phyloP scores from a whole-genome alignment of 2,329 filamentous ascomycete genomes.

The Pyrenophora tritici-repentis region DNA sequence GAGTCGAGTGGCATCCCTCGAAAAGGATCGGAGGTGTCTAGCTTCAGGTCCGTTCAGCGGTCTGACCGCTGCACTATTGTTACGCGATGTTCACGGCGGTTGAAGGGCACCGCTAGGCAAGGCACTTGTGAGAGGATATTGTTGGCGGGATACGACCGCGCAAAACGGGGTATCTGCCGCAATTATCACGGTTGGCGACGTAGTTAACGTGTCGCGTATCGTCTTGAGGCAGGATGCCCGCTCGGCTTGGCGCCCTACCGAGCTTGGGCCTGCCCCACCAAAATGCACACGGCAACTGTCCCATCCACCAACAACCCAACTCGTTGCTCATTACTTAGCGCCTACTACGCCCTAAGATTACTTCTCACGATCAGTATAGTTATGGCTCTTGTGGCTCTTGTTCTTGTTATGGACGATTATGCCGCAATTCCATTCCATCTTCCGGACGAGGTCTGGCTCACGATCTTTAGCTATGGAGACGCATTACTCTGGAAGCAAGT shows the following conservation, averaged over 20 bases:
- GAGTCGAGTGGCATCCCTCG: constrained; percentile 1
- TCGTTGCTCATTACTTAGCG: too few species aligned
- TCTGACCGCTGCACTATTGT: constrained; percentile 3
- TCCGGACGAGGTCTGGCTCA: too few species aligned
- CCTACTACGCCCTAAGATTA: too few species aligned
- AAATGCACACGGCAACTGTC: too few species aligned
- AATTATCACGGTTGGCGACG: not conserved
- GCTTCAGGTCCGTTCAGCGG: not conserved
- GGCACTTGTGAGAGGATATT: not conserved
- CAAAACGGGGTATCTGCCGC: not conserved
- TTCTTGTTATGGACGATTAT: too few species aligned
- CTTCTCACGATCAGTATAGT: too few species aligned
- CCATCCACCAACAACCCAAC: too few species aligned
- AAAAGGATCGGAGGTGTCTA: constrained; percentile 1
- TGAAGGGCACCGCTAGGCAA: constrained; percentile 1
- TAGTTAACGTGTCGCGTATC: not conserved
- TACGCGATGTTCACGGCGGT: constrained; percentile 3
- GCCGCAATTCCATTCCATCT: too few species aligned
- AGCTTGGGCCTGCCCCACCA: not conserved
- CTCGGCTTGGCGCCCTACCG: not conserved
- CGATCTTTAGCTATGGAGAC: too few species aligned
- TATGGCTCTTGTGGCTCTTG: too few species aligned
- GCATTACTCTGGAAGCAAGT: too few species aligned
- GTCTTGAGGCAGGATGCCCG: not conserved
- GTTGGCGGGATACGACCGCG: not conserved